Evolutionary conservation across 108 stramenopile species (phyloP), one percentile per base, ranked within the genome.

Genomic region (Discostella pseudostelligera): DNA sequence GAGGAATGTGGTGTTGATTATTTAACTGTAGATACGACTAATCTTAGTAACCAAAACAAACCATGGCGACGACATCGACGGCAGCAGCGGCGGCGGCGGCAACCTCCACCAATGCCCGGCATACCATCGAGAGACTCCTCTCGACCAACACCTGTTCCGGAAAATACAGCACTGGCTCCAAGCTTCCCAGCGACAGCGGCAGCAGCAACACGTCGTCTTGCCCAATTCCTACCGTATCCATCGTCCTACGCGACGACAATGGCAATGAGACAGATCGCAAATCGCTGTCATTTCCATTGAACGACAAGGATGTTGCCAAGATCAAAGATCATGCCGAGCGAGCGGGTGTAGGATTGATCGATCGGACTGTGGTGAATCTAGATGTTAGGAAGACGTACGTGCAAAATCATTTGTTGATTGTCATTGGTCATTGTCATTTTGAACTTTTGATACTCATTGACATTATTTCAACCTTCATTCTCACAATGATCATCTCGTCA

Each of bases 381-480:
- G 67, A 68, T 36, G 56, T 68, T 13, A 39, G 67, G 25, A 68
- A 68, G 26, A 68, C 40, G 67, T 68, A 35, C 56, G 67, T 58
- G 8, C 8, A 4, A 50, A 22, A 24, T 24, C 19, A 48, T 19
- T 8, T 19, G 4, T 48, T 42, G 17, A n/a, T 4, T 58, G 56
- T 58, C 36, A n/a, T 65, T 36, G 49, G 22, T 13, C 26, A 22
- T 3, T 65, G 29, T 63, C 1, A 7, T 28, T 16, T 39, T 49
- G 13, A 26, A n/a, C n/a, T 39, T 40, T 42, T 42, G 16, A 42
- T 58, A 14, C 8, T 58, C 17, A 11, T 62, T 46, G 22, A 21
- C 4, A 20, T 61, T 16, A 24, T 32, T 19, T 55, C 6, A 25
- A 25, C 0, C 32, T 7, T 8, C 19, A 35, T 36, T n/a, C 4